Evolutionary conservation across 805 yeast species (phyloP), one percentile per base, ranked within the genome.

Genomic region (Debaryomyces prosopidis): DNA sequence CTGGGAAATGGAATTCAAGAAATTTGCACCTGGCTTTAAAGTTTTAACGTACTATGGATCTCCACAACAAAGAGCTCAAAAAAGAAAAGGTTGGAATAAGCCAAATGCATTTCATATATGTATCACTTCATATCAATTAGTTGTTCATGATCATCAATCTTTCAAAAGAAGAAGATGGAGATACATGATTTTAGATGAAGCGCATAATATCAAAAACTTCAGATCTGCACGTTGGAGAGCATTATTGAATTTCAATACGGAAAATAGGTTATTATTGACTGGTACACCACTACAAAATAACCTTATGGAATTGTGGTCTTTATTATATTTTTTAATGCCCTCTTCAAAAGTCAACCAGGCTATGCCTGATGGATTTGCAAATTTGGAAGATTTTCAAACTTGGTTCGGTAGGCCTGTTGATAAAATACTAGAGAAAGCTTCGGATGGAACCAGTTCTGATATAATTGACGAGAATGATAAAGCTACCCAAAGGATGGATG

Each of bases 351-450:
- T 79, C 1, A 73, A 68, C 39, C 86, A 84, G 51, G 78, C 85
- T 11, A 85, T 89, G 90, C 92, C 96, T 0, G 91, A 86, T 41
- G 99, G 98, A 1, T 94, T 94, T 78, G 98, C 99, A 1, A 90
- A 92, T 58, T 73, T 94, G 48, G 94, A 89, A 52, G 96, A 94
- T 58, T 94, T 94, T 64, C 99, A 94, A 58, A 95, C 88, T 52
- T 94, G 99, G 99, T 94, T 94, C 66, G 96, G 97, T n/a, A 81
- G 84, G 49, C 99, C 99, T 0, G 97, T 94, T 3, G 98, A 94
- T 62, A 87, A 82, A 53, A 82, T 94, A 48, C 83, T 94, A 43
- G 97, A 94, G 63, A 85, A 82, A 46, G 62, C 72, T 0, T 54
- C 67, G 9, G 88, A 85, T 26, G 67, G 65, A 4, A 73, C 68